phyloP scores from a whole-genome alignment of 2,329 filamentous ascomycete genomes.

The Knufia fluminis region DNA sequence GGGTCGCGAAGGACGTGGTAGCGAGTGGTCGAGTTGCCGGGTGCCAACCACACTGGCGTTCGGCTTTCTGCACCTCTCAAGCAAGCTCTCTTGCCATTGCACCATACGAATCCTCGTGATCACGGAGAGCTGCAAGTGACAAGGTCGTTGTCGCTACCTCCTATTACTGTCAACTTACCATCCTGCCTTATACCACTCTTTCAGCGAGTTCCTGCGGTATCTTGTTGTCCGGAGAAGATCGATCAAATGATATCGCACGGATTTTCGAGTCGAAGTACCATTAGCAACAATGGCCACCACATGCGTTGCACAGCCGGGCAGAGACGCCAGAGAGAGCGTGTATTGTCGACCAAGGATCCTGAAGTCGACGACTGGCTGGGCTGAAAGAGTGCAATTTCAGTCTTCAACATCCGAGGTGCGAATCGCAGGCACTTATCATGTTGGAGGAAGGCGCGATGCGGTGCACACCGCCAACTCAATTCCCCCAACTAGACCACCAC shows the following conservation, averaged over 20 bases:
- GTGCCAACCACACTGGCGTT: slow-evolving; percentile 1
- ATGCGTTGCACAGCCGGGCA: slow-evolving; percentile 34
- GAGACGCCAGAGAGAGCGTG: slow-evolving; percentile 32
- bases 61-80: slow-evolving; percentile 7
- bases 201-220: not conserved
- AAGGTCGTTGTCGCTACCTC: slow-evolving; percentile 10
- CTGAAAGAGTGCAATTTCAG: slow-evolving; percentile 31
- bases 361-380: slow-evolving; percentile 36
- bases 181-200: not conserved
- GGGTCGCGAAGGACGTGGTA: too few species aligned
- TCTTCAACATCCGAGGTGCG: slow-evolving; percentile 19
- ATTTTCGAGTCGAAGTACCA: slow-evolving; percentile 6
- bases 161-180: slow-evolving; percentile 3
- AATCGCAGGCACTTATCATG: slow-evolving; percentile 22
- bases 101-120: slow-evolving; percentile 10
- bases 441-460: slow-evolving; percentile 24
- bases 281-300: slow-evolving; percentile 36
- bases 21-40: not conserved
- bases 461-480: slow-evolving; percentile 20
- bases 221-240: not conserved
- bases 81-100: slow-evolving; percentile 6
- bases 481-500: slow-evolving; percentile 15
- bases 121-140: slow-evolving; percentile 9
- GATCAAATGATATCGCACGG: slow-evolving; percentile 11
- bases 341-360: slow-evolving; percentile 34